Evolutionary conservation across 148 eudicot genomes (phyloP), one percentile per base, ranked within the genome.

Genomic region (Rhododendron ferrugineum): DNA sequence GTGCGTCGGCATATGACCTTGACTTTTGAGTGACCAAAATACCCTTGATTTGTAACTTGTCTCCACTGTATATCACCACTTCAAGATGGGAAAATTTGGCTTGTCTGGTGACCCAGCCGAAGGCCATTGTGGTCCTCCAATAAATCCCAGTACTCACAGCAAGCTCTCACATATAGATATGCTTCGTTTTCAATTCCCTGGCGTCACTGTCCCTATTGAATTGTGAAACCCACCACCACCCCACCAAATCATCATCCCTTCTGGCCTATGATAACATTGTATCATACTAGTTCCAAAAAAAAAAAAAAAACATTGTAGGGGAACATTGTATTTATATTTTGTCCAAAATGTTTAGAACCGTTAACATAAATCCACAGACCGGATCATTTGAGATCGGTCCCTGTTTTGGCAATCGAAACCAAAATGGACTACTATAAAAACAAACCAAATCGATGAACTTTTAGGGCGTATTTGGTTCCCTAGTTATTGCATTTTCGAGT

Each of bases 1-100:
- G 74, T 62, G 74, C 50, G 83, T 81, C 83, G 84, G 84, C 22
- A 62, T 3, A 62, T 37, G 52, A 62, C 84, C 68, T 62, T 37
- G 84, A 58, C 49, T 60, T 82, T 62, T 62, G 15, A 14, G 2
- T 32, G 84, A 82, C 84, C 84, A 40, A 82, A 60, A n/a, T 62
- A 30, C 84, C 84, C 83, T 56, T 36, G 6, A 79, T 79, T 4
- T 26, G 16, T 26, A 11, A 13, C 28, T 76, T 42, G 52, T 36
- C 81, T 11, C 64, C 40, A 15, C 37, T 18, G 52, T 15, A 0
- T 79, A 50, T 50, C 10, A 30, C 60, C 40, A 30, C 14, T 49
- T 16, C 2, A 28, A 6, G 16, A 28, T 13, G 46, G 23, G 23
- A 30, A 80, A 0, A 30, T 50, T 14, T 7, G 49, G 60, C 32